These are phyloP conservation scores for Coemansia sp. DNA, from an alignment of 192 early-diverging fungal species.

Conservation along the genomic window DNA sequence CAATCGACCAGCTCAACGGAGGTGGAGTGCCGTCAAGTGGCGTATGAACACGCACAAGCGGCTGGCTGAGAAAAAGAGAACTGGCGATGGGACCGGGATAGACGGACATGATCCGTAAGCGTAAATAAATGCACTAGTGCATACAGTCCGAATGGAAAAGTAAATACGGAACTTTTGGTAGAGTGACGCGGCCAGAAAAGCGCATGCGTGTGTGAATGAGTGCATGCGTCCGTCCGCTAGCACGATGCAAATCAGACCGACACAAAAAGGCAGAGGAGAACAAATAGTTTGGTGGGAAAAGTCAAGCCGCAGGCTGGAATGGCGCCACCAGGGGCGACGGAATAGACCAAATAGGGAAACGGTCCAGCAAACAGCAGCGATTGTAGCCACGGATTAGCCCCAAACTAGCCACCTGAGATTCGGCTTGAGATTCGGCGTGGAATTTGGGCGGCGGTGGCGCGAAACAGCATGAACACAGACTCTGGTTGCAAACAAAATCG, in stretches of 20 bases:
- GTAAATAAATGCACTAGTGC: slow-evolving; percentile 10
- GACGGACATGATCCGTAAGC: slow-evolving; percentile 13
- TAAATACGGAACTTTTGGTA: neutral
- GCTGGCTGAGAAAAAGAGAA: neutral
- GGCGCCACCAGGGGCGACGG: neutral
- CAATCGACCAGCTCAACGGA: neutral
- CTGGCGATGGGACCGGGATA: neutral
- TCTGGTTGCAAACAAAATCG: neutral
- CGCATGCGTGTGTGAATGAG: too few species aligned
- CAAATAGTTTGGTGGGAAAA: neutral
- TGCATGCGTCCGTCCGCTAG: neutral
- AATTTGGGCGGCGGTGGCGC: neutral
- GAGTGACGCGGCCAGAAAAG: neutral
- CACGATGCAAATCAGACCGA: neutral
- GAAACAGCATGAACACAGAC: neutral
- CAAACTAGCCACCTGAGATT: neutral
- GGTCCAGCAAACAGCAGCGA: neutral
- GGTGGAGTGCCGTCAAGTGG: neutral
- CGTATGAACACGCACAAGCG: neutral
- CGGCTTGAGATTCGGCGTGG: neutral
- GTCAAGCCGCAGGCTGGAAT: neutral
- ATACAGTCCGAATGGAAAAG: neutral
- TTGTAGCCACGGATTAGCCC: neutral
- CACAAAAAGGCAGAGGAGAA: neutral
- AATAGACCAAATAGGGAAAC: neutral